These are phyloP conservation scores for Trichosporon sp. DNA, from an alignment of 1,284 basidiomycete genomes.

Conservation along the genomic window DNA sequence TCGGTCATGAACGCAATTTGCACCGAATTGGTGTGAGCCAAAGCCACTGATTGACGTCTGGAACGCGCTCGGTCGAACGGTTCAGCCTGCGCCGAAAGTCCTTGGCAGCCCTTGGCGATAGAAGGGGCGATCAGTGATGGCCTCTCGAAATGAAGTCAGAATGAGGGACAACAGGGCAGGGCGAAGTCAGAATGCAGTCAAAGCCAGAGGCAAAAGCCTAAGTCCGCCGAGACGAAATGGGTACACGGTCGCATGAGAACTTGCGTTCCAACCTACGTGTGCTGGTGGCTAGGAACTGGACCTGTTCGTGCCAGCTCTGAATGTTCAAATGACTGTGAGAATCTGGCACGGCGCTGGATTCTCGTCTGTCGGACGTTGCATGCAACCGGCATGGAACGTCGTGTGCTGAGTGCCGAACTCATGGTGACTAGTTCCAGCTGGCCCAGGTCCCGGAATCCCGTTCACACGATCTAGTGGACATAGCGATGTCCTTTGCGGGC, in stretches of 20 bases:
- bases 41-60: background rate
- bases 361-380: background rate
- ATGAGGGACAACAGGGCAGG: background rate
- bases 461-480: background rate
- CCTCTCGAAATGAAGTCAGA: background rate
- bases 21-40: background rate
- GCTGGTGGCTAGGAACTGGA: conserved; percentile 8
- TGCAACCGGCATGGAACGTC: background rate
- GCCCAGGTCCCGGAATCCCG: background rate
- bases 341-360: conserved; percentile 10
- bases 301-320: background rate
- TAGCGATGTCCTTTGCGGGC: background rate
- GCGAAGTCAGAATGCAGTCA: background rate
- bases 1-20: background rate
- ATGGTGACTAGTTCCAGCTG: background rate
- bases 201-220: background rate
- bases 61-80: background rate
- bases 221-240: background rate
- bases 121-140: conserved; percentile 1
- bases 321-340: background rate
- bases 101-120: background rate
- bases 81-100: background rate
- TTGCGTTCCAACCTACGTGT: background rate
- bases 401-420: background rate
- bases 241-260: background rate